A percentile compares a stretch with the other conserved stretches of the same genome.
Evolutionary conservation across 805 yeast genomes (phyloP).

Genomic region (Saturnispora kantuleensis): DNA sequence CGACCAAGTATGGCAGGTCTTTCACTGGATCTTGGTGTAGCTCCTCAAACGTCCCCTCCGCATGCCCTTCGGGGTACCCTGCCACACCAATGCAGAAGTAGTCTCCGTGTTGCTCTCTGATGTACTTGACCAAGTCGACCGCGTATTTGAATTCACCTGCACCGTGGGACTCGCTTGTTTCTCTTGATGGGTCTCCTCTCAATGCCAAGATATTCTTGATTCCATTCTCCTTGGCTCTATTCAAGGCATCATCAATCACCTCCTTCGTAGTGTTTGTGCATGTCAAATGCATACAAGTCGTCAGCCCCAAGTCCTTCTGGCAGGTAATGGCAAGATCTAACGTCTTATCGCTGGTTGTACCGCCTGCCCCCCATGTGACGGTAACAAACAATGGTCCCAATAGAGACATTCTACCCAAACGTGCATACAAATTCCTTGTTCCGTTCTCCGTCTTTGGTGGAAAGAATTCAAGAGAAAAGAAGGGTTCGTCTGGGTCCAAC

Average conservation of each 20-base stretch:
- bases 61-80: constrained; percentile 96
- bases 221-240: constrained; percentile 62
- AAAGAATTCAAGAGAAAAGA: constrained; percentile 86
- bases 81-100: constrained; percentile 94
- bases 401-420: constrained; percentile 82
- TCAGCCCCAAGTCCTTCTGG: constrained; percentile 64
- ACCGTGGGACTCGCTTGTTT: constrained; percentile 38
- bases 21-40: constrained; percentile 50
- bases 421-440: constrained; percentile 68
- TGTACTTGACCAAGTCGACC: constrained; percentile 76
- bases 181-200: constrained; percentile 93
- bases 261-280: constrained; percentile 84
- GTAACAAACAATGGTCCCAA: constrained; percentile 85
- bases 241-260: constrained; percentile 71
- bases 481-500: constrained; percentile 38
- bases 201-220: constrained; percentile 83
- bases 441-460: constrained; percentile 95
- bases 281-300: constrained; percentile 89
- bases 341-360: constrained; percentile 82
- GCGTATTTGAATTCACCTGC: constrained; percentile 61
- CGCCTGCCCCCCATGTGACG: constrained; percentile 99
- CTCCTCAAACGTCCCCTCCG: constrained; percentile 65
- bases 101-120: constrained; percentile 59
- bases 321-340: constrained; percentile 73
- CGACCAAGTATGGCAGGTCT: constrained; percentile 73